These are phyloP conservation scores for Heterobasidion parviporum DNA, from an alignment of 1,284 basidiomycete species.

Conservation along the genomic window DNA sequence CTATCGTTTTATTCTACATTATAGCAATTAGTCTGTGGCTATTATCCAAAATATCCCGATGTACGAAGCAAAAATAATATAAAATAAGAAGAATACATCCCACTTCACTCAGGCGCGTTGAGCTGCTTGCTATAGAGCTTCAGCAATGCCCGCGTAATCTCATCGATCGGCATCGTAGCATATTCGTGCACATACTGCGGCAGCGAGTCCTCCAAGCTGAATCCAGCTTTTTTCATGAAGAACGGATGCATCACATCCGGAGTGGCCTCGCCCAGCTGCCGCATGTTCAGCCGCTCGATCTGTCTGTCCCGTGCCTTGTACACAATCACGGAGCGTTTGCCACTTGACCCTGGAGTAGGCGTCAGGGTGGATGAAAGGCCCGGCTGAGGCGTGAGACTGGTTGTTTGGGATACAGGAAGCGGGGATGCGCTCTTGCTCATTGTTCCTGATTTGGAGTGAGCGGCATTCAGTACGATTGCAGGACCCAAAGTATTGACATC, in stretches of 20 bases:
- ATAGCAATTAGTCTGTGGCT: neutral
- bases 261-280: slow-evolving; percentile 80
- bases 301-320: slow-evolving; percentile 47
- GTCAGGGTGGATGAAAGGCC: neutral
- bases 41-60: neutral
- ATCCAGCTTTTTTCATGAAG: slow-evolving; percentile 78
- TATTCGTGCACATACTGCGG: slow-evolving; percentile 86
- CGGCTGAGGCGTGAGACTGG: neutral
- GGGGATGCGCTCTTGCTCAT: neutral
- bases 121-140: slow-evolving; percentile 78
- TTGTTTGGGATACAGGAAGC: neutral
- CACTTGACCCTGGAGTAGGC: neutral
- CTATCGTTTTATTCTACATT: no score
- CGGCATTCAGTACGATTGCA: neutral
- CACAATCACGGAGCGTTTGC: slow-evolving; percentile 22
- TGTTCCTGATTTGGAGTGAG: neutral
- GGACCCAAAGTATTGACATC: neutral
- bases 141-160: slow-evolving; percentile 77
- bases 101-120: slow-evolving; percentile 14
- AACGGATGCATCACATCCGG: slow-evolving; percentile 84
- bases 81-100: neutral
- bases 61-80: neutral
- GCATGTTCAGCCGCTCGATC: slow-evolving; percentile 72
- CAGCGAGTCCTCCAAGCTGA: slow-evolving; percentile 71
- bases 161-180: slow-evolving; percentile 74